Evolutionary conservation across 2,329 filamentous ascomycete species (phyloP).

Genomic region (Aspergillus fischeri): DNA sequence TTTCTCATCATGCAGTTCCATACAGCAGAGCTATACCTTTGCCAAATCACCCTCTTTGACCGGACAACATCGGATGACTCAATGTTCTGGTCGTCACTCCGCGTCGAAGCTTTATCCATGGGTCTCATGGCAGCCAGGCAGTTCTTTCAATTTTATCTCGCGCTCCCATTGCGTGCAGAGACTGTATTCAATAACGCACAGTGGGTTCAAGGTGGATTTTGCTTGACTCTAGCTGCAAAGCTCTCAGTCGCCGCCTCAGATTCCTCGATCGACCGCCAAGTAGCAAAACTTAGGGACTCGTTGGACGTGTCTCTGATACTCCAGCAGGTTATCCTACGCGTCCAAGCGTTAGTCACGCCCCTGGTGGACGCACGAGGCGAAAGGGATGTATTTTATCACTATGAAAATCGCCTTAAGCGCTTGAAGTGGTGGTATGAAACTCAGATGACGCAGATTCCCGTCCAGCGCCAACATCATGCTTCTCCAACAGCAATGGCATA

Average conservation of each 20-base stretch:
- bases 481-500: no score
- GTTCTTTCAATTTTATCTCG: conserved; percentile 22
- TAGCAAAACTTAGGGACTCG: conserved; percentile 1
- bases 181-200: conserved; percentile 36
- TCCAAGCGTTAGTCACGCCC: conserved; percentile 6
- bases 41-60: conserved; percentile 34
- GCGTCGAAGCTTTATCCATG: conserved; percentile 8
- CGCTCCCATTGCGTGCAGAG: conserved; percentile 33
- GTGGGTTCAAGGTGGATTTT: conserved; percentile 40
- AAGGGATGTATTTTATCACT: conserved; percentile 6
- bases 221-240: conserved; percentile 10
- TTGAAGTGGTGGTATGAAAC: conserved; percentile 5
- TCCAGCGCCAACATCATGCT: no score
- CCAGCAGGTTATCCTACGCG: conserved; percentile 5
- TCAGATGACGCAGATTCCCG: no score
- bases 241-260: conserved; percentile 7
- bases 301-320: conserved; percentile 5
- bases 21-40: conserved; percentile 37
- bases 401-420: conserved; percentile 4
- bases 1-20: conserved; percentile 38
- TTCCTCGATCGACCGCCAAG: conserved; percentile 1
- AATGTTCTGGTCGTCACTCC: not conserved
- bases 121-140: conserved; percentile 7
- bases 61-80: conserved; percentile 4
- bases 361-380: conserved; percentile 4